Conservation (phyloP, 192 early-diverging fungal species). For the Backusella tuberculispora region DNA sequence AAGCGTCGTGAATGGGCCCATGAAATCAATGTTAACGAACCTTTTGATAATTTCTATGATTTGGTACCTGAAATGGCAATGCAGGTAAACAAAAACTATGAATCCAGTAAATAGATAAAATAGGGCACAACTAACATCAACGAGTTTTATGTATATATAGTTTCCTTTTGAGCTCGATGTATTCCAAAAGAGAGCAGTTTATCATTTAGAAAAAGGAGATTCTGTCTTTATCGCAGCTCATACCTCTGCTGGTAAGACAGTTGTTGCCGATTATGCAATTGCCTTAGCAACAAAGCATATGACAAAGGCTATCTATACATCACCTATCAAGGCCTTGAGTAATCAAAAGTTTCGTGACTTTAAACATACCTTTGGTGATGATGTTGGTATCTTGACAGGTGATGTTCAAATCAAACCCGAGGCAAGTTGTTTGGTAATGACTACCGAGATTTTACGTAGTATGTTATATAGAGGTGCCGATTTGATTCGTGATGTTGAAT, state of each 20-base stretch:
- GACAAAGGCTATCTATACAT: conserved; percentile 97
- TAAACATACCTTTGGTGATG: conserved; percentile 79
- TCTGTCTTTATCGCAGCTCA: conserved; percentile 98
- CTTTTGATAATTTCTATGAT: conserved; percentile 88
- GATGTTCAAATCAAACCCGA: conserved; percentile 97
- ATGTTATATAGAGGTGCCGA: conserved; percentile 99
- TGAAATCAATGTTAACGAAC: conserved; percentile 83
- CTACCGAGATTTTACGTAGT: conserved; percentile 95
- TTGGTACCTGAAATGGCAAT: conserved; percentile 90
- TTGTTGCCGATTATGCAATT: conserved; percentile 98
- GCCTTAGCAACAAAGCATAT: conserved; percentile 92
- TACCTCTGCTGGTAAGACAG: conserved; percentile 98
- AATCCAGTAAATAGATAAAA: neutral
- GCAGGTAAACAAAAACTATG: conserved; percentile 44
- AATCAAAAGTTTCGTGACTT: conserved; percentile 99
- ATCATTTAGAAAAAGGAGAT: conserved; percentile 93
- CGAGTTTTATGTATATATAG: conserved; percentile 29
- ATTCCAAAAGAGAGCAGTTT: conserved; percentile 97
- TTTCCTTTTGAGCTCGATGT: conserved; percentile 96
- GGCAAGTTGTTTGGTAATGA: conserved; percentile 98
- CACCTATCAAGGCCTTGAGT: conserved; percentile 97
- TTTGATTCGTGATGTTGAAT: conserved; percentile 96
- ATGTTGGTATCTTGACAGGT: conserved; percentile 97
- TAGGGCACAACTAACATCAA: neutral
- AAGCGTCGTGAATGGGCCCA: conserved; percentile 87